Conservation (phyloP, 768 basidiomycete species). For the Pleurotus tuber-regium region DNA sequence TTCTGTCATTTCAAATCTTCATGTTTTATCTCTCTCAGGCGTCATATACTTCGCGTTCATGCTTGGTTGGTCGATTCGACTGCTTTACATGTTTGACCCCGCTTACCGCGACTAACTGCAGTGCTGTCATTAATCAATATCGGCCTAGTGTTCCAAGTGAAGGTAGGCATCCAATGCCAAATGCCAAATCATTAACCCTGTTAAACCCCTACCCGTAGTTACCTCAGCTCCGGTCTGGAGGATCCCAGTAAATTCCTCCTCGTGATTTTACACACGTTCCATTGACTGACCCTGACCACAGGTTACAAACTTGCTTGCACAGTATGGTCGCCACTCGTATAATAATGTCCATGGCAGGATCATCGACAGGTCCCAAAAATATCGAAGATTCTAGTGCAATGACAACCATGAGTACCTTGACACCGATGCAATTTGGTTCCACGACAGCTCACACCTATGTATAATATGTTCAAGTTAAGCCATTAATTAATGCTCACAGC, state of each 20-base stretch:
- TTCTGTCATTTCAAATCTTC: neutral
- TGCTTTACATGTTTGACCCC: neutral
- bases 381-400: conserved; percentile 1
- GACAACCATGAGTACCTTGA: neutral
- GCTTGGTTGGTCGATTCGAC: conserved; percentile 11
- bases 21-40: conserved; percentile 7
- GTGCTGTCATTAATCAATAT: conserved; percentile 18
- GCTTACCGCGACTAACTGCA: neutral
- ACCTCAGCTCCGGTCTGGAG: conserved; percentile 17
- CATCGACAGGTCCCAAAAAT: conserved; percentile 3
- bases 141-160: conserved; percentile 15
- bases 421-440: neutral
- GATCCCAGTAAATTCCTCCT: conserved; percentile 14
- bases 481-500: too few species aligned
- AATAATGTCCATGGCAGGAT: conserved; percentile 13
- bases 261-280: neutral
- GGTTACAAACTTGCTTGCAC: conserved; percentile 19
- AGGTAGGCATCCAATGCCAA: conserved; percentile 6
- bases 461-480: too few species aligned
- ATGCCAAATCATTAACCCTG: too few species aligned
- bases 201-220: conserved; percentile 8
- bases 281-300: neutral
- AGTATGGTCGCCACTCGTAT: conserved; percentile 20
- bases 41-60: conserved; percentile 17
- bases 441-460: neutral